Conservation (phyloP, 805 yeast species). For the Candida palmyrensis region DNA sequence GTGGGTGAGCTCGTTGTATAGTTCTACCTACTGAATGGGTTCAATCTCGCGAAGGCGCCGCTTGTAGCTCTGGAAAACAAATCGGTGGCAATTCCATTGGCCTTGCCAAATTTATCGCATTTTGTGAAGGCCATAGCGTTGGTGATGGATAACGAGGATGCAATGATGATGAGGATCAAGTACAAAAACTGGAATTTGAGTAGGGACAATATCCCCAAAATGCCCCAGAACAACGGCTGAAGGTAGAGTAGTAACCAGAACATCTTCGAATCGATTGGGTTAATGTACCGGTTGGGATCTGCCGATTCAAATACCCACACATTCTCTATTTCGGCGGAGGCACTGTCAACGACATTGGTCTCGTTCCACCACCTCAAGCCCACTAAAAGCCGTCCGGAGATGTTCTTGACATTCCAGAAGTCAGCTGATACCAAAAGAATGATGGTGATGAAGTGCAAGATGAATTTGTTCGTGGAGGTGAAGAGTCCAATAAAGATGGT, state of each 20-base stretch:
- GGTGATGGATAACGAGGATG: slow-evolving; percentile 67
- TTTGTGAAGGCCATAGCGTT: slow-evolving; percentile 88
- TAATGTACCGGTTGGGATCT: slow-evolving; percentile 64
- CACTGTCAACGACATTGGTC: slow-evolving; percentile 35
- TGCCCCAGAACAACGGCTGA: slow-evolving; percentile 72
- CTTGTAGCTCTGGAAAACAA: slow-evolving; percentile 51
- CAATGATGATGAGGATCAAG: slow-evolving; percentile 58
- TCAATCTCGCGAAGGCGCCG: slow-evolving; percentile 42
- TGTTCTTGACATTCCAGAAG: slow-evolving; percentile 90
- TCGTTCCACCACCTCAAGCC: slow-evolving; percentile 99
- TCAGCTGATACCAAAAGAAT: slow-evolving; percentile 79
- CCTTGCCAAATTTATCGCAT: slow-evolving; percentile 89
- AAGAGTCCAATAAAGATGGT: slow-evolving; percentile 50
- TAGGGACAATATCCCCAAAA: slow-evolving; percentile 71
- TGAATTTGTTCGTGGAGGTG: slow-evolving; percentile 44
- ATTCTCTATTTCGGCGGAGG: slow-evolving; percentile 46
- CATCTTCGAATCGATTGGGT: slow-evolving; percentile 86
- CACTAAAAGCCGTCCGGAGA: slow-evolving; percentile 82
- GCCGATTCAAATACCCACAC: slow-evolving; percentile 89
- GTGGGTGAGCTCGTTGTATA: not conserved
- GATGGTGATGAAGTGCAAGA: slow-evolving; percentile 73
- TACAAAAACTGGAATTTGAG: slow-evolving; percentile 71
- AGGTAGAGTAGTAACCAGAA: slow-evolving; percentile 80
- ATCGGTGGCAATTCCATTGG: slow-evolving; percentile 58
- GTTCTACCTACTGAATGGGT: slow-evolving; percentile 23